Conservation (phyloP, 2,329 filamentous ascomycete species). For the Aspergillus eucalypticola region DNA sequence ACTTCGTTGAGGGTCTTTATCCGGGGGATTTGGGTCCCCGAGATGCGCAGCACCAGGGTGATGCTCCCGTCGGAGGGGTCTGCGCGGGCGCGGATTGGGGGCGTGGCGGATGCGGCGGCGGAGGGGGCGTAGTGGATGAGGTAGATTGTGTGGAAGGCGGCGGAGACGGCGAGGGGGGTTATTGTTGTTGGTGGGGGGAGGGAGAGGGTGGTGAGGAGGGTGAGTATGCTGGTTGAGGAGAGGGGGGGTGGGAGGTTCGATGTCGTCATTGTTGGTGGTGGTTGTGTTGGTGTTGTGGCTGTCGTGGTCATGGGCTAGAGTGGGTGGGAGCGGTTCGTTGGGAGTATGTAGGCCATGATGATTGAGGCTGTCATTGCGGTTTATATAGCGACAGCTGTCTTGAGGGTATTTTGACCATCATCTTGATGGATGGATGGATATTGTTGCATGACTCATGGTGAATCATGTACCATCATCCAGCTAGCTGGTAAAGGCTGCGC, state of each 20-base stretch:
- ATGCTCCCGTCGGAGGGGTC: not conserved
- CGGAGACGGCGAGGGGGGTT: not conserved
- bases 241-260: not conserved
- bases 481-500: not conserved
- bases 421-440: not conserved
- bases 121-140: not conserved
- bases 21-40: slow-evolving; percentile 37
- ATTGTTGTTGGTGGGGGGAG: not conserved
- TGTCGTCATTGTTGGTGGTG: not conserved
- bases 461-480: not conserved
- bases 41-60: slow-evolving; percentile 34
- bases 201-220: not conserved
- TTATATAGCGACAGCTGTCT: not conserved
- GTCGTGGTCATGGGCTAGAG: not conserved
- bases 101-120: not conserved
- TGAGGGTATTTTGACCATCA: not conserved
- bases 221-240: not conserved
- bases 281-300: not conserved
- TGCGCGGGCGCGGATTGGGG: not conserved
- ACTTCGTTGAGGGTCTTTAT: slow-evolving; percentile 44
- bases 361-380: not conserved
- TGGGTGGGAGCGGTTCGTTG: not conserved
- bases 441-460: not conserved
- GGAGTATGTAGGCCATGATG: not conserved
- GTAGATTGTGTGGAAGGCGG: slow-evolving; percentile 7